phyloP scores from a whole-genome alignment of 331 rosid genomes.

The Quercus tomentella region DNA sequence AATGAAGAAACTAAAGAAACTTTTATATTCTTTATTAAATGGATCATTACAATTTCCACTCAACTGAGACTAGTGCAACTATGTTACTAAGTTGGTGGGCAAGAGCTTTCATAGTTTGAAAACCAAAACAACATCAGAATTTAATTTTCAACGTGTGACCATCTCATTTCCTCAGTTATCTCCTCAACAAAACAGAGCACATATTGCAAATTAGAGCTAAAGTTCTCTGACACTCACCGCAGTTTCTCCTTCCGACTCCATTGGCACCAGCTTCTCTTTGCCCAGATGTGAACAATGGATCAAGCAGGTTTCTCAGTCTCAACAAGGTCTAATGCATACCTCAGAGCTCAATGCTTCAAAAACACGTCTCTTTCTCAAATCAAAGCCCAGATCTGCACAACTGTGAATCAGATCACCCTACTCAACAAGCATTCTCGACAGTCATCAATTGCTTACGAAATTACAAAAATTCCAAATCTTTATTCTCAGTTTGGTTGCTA shows the following conservation, averaged over 20 bases:
- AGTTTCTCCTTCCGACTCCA: slow-evolving; percentile 83
- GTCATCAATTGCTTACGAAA: neutral
- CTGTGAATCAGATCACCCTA: slow-evolving; percentile 19
- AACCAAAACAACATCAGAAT: neutral
- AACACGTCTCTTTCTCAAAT: slow-evolving; percentile 14
- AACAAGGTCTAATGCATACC: slow-evolving; percentile 42
- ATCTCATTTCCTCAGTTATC: neutral
- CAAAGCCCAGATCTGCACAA: slow-evolving; percentile 32
- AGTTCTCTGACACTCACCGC: slow-evolving; percentile 47
- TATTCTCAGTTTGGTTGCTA: neutral
- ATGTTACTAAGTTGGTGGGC: neutral
- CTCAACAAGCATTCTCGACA: slow-evolving; percentile 26
- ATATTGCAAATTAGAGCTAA: neutral
- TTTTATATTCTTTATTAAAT: neutral
- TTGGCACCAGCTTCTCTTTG: slow-evolving; percentile 23
- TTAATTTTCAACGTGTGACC: neutral
- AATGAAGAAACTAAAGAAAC: neutral
- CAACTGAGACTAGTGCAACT: neutral
- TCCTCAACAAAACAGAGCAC: neutral
- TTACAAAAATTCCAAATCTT: slow-evolving; percentile 8
- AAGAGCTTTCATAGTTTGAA: neutral
- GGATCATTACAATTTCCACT: neutral
- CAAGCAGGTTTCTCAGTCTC: slow-evolving; percentile 29
- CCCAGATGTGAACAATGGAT: slow-evolving; percentile 34
- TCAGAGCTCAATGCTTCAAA: neutral